Base-by-base conservation (phyloP, 2,329 filamentous ascomycete genomes). In the Metarhizium humberi region DNA sequence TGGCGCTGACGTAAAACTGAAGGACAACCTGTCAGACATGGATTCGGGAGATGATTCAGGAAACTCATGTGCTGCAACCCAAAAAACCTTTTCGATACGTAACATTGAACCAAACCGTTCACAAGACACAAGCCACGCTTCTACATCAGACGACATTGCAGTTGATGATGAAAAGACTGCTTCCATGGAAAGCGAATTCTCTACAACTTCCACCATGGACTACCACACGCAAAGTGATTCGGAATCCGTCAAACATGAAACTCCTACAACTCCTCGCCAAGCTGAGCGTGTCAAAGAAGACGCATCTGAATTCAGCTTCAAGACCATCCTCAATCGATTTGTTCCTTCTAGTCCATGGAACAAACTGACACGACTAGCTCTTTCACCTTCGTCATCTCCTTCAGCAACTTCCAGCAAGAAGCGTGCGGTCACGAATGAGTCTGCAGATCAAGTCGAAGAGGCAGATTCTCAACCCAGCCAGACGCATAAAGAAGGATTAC, bases 261-360 rank as follows among this genome's bases (percentile, higher is more conserved):
- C 20, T 5, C 25, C 43, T 8, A 11, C 13, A 32, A 20, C 18
- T 2, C 43, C 40, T 10, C 11, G 45, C 6, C 25, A 47, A 16
- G 18, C 10, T 43, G 30, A 42, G 14, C 25, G 25, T 13, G 43
- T 50, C 40, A 52, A 57, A 14, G 52, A 57, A 14, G 52, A 59
- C n/a, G 2, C 53, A 40, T 43, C 52, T 7, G 59, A 57, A 3
- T 61, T 60, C 38, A 61, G 64, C 16, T 52, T 67, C 1, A 65
- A 59, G 25, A 53, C 50, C 36, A 61, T 66, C 10, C 40, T 66
- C 7, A 61, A 62, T 50, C 60, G 53, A 3, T 55, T 63, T 30
- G 59, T 67, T 25, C 61, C 66, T 13, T 56, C 60, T 25, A 62
- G 57, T 6, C 61, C 63, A 11, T 66, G 60, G 67, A 57, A 59